Evolutionary conservation across 176 grass and related monocot species (phyloP).

Genomic region (Juncus inflexus): DNA sequence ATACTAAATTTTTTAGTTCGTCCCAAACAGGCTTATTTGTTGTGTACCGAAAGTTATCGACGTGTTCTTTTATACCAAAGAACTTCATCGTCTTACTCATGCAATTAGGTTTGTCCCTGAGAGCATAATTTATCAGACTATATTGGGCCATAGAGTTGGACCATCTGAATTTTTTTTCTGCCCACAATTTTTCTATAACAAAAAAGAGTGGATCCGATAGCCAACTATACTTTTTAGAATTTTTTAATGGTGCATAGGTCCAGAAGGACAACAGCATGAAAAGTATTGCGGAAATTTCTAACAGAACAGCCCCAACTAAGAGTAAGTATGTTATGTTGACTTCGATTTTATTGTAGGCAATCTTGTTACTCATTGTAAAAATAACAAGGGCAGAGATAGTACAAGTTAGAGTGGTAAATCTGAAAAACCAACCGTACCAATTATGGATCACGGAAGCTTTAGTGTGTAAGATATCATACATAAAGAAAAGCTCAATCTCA

Average conservation of each 20-base stretch:
- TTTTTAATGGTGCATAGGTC: constrained; percentile 28
- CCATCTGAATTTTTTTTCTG: constrained; percentile 34
- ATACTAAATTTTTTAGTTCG: constrained; percentile 30
- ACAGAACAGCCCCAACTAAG: constrained; percentile 25
- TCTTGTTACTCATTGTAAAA: constrained; percentile 19
- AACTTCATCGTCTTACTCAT: constrained; percentile 13
- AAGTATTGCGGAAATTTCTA: constrained; percentile 35
- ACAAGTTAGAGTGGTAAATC: constrained; percentile 23
- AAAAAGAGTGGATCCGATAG: not conserved
- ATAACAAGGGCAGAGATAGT: constrained; percentile 27
- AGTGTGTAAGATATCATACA: constrained; percentile 24
- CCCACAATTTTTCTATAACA: constrained; percentile 23
- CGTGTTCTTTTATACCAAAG: constrained; percentile 33
- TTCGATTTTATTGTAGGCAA: constrained; percentile 16
- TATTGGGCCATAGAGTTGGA: constrained; percentile 37
- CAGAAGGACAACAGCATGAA: constrained; percentile 44
- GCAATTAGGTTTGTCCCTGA: constrained; percentile 30
- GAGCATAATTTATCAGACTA: constrained; percentile 38
- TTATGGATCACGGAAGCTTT: constrained; percentile 40
- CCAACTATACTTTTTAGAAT: not conserved
- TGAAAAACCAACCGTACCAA: constrained; percentile 34
- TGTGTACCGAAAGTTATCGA: constrained; percentile 29
- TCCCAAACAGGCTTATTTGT: constrained; percentile 26
- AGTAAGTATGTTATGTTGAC: constrained; percentile 10
- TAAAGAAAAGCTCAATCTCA: too few relatives aligned